Conservation (phyloP, 177 flowering plant species). For the Telopea speciosissima region DNA sequence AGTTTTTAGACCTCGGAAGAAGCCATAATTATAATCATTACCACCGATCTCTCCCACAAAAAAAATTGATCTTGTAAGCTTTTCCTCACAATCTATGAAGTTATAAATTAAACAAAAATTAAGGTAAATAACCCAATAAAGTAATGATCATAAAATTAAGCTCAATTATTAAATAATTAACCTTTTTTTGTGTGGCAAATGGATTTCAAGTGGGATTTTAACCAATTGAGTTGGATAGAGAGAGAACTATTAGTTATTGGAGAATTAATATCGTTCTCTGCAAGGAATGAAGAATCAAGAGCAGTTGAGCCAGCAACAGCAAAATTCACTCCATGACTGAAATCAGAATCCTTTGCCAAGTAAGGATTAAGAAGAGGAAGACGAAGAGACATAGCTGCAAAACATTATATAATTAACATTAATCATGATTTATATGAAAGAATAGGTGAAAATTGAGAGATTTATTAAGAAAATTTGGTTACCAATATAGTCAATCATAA, state of each 20-base stretch:
- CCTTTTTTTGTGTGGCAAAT: neutral
- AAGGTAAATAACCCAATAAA: too few relatives aligned
- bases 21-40: neutral
- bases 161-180: too few relatives aligned
- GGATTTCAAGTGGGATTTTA: constrained; percentile 10
- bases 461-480: neutral
- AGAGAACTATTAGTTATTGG: constrained; percentile 4
- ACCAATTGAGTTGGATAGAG: constrained; percentile 9
- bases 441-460: too few relatives aligned
- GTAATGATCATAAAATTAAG: too few relatives aligned
- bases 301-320: constrained; percentile 21
- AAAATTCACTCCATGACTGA: constrained; percentile 14
- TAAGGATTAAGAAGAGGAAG: constrained; percentile 15
- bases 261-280: neutral
- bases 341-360: neutral
- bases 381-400: constrained; percentile 3
- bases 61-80: neutral
- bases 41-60: constrained; percentile 6
- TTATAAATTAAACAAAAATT: too few relatives aligned
- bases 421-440: too few relatives aligned
- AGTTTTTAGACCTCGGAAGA: neutral
- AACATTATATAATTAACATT: too few relatives aligned
- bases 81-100: neutral
- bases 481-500: constrained; percentile 13
- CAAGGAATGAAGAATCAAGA: neutral